Conservation (phyloP, 495 filamentous ascomycete genomes). For the Echria macrotheca region DNA sequence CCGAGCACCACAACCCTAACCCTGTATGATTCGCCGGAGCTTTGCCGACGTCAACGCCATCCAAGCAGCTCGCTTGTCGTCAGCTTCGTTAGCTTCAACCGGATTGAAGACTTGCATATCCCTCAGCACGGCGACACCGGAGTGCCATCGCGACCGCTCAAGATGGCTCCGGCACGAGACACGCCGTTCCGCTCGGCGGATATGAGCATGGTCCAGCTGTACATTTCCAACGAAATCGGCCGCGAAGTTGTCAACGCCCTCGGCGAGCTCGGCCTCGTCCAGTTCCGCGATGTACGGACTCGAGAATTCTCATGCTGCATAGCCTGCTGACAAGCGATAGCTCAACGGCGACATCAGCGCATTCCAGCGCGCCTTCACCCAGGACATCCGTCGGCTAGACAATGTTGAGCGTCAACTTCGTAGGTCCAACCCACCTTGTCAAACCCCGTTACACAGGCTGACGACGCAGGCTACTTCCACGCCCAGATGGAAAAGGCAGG, state of each 20-base stretch:
- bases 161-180: slow-evolving; percentile 60
- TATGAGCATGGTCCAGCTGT: slow-evolving; percentile 99
- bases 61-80: slow-evolving; percentile 5
- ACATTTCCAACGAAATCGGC: slow-evolving; percentile 97
- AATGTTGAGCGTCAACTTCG: slow-evolving; percentile 97
- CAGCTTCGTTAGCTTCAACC: slow-evolving; percentile 7
- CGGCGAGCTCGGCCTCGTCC: slow-evolving; percentile 89
- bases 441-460: slow-evolving; percentile 1
- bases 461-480: slow-evolving; percentile 73
- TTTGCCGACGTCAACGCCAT: slow-evolving; percentile 6
- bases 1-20: slow-evolving; percentile 7
- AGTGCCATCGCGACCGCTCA: slow-evolving; percentile 17
- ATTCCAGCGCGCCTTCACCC: slow-evolving; percentile 95
- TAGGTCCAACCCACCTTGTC: slow-evolving; percentile 41
- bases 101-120: slow-evolving; percentile 2
- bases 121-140: slow-evolving; percentile 9
- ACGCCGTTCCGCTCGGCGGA: slow-evolving; percentile 99
- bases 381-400: slow-evolving; percentile 92
- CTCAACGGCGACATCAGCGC: slow-evolving; percentile 87
- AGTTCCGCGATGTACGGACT: slow-evolving; percentile 85
- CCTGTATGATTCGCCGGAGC: slow-evolving; percentile 1
- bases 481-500: slow-evolving; percentile 87
- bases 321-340: slow-evolving; percentile 37
- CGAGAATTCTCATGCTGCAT: background rate
- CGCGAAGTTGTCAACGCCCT: slow-evolving; percentile 95